Base-by-base conservation (phyloP, 2,329 filamentous ascomycete genomes). In the Sporothrix curviconia region DNA sequence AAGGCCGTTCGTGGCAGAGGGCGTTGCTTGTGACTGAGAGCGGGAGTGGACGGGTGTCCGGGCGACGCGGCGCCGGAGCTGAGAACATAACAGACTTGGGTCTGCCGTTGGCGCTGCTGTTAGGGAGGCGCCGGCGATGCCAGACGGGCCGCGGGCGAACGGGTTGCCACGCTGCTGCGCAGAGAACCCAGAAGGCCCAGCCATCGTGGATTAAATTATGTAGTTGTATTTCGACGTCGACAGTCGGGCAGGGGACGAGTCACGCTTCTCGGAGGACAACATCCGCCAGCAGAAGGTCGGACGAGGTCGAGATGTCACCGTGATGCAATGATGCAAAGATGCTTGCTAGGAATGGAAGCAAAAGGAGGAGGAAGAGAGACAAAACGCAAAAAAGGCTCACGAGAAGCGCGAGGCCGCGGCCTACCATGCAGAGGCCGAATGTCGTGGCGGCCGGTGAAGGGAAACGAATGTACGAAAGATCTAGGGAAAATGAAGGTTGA, bases 81-180 rank as follows among this genome's bases (percentile, higher is more conserved):
- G 59, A 24, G 66, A 91, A 82, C 59, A 92, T 77, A 58, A 84
- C 82, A 3, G 91, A 95, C 68, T 90, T 92, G 9, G 90, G 89
- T 64, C 90, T 74, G 62, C 77, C 46, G 76, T 55, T 72, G 66
- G 39, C 22, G 28, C 71, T 70, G 49, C 70, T 74, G 57, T n/a
- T 49, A 49, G 36, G 83, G 78, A 51, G 55, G 49, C 1, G 57
- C 79, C 42, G 87, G 81, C 32, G 89, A 88, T 22, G 86, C n/a
- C 79, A 15, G 88, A 86, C 44, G 79, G 75, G 55, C 84, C 83
- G 68, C 90, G 82, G 60, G 80, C 78, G 69, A 96, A 95, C 15
- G 89, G 88, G 73, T 90, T 92, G 69, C 84, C 88, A 66, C 90
- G 89, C 69, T 47, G 25, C 55, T 54, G 59, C 30, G 55, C 54